These are phyloP conservation scores for Udeniomyces megalosporus DNA, from an alignment of 768 basidiomycete species.

Conservation along the genomic window DNA sequence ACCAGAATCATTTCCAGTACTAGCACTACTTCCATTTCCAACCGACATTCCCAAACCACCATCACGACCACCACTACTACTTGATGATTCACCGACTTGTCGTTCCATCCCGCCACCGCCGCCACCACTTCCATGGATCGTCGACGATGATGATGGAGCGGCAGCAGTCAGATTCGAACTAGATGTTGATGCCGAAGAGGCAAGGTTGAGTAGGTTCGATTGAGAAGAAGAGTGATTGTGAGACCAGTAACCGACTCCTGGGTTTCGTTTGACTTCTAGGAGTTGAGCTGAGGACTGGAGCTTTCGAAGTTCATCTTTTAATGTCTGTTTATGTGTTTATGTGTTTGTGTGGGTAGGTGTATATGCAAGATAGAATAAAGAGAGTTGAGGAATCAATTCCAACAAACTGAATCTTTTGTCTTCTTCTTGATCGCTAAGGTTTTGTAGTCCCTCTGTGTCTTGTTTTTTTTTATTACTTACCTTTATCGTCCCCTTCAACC, in stretches of 20 bases:
- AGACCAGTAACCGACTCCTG: conserved; percentile 85
- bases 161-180: too few relatives aligned
- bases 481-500: conserved; percentile 57
- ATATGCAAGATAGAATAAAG: background rate
- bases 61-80: too few relatives aligned
- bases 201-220: too few relatives aligned
- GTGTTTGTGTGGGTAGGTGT: background rate
- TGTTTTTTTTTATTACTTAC: conserved; percentile 30
- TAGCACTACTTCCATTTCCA: too few relatives aligned
- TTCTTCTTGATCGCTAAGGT: too few relatives aligned
- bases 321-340: conserved; percentile 49
- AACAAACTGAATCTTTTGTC: background rate
- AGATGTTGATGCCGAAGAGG: too few relatives aligned
- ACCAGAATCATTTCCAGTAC: too few relatives aligned
- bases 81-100: too few relatives aligned
- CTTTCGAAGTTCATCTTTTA: conserved; percentile 88
- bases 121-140: too few relatives aligned
- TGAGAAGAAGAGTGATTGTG: conserved; percentile 18
- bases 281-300: conserved; percentile 83
- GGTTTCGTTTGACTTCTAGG: conserved; percentile 76
- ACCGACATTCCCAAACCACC: too few relatives aligned
- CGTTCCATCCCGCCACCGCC: too few relatives aligned
- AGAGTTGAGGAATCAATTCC: conserved; percentile 32
- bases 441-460: background rate
- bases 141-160: too few relatives aligned